Evolutionary conservation across 2,329 filamentous ascomycete species (phyloP).

Genomic region (Sclerotinia borealis): DNA sequence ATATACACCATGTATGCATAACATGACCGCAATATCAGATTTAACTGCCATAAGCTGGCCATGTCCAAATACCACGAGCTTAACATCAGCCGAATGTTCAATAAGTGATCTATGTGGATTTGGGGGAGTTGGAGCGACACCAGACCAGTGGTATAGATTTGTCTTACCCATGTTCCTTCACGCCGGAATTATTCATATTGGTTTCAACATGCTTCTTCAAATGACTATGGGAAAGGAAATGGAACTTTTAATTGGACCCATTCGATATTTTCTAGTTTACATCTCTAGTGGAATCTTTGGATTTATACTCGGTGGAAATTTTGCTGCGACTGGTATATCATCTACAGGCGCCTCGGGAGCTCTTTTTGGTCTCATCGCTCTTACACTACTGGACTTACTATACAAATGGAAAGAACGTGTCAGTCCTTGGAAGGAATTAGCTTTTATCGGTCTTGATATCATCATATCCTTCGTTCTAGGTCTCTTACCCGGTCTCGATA

Average conservation of each 20-base stretch:
- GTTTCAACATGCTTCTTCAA: conserved; percentile 90
- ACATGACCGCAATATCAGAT: conserved; percentile 59
- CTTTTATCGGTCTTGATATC: conserved; percentile 81
- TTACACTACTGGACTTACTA: conserved; percentile 80
- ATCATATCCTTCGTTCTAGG: conserved; percentile 88
- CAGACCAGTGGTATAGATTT: conserved; percentile 96
- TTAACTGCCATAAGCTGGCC: conserved; percentile 54
- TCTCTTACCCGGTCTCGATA: conserved; percentile 86
- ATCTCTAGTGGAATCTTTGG: conserved; percentile 90
- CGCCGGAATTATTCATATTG: conserved; percentile 88
- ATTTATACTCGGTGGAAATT: conserved; percentile 92
- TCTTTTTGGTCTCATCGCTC: conserved; percentile 85
- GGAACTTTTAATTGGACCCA: conserved; percentile 80
- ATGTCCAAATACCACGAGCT: conserved; percentile 73
- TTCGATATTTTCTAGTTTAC: conserved; percentile 87
- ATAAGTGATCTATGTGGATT: conserved; percentile 83
- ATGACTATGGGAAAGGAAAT: conserved; percentile 87
- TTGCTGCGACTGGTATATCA: conserved; percentile 71
- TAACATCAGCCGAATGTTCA: conserved; percentile 55
- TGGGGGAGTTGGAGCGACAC: conserved; percentile 45
- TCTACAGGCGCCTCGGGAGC: conserved; percentile 86
- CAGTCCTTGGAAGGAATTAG: conserved; percentile 74
- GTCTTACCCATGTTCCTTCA: conserved; percentile 95
- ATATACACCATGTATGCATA: conserved; percentile 93
- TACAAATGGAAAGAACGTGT: conserved; percentile 84